A percentile compares a stretch with the other conserved stretches of the same genome.
These are phyloP conservation scores for Trichosporon coremiiforme DNA, from an alignment of 1,284 basidiomycete genomes.

Conservation along the genomic window DNA sequence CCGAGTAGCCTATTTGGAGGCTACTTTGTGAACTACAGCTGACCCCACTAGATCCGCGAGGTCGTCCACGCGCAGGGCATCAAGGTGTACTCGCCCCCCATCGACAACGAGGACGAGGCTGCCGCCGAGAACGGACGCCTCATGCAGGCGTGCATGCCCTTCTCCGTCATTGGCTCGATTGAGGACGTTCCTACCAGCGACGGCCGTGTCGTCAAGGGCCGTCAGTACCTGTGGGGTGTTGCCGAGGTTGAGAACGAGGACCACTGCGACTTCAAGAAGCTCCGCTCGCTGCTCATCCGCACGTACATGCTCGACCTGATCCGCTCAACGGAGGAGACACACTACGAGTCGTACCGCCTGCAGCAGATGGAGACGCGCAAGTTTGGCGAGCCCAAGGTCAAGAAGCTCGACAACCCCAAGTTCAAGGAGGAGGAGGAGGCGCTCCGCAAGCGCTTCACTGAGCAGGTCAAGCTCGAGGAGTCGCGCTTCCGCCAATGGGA, in stretches of 20 bases:
- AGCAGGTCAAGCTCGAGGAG: conserved; percentile 99
- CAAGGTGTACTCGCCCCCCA: conserved; percentile 88
- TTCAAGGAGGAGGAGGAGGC: conserved; percentile 99
- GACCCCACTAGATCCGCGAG: conserved; percentile 71
- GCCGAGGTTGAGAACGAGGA: conserved; percentile 72
- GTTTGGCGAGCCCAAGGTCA: conserved; percentile 97
- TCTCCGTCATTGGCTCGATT: conserved; percentile 97
- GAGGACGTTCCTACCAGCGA: conserved; percentile 90
- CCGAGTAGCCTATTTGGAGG: too few relatives aligned
- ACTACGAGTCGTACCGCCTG: conserved; percentile 98
- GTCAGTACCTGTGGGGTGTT: conserved; percentile 99
- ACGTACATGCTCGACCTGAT: conserved; percentile 99
- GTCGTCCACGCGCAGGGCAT: conserved; percentile 90
- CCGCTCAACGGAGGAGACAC: conserved; percentile 90
- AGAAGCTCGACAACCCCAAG: conserved; percentile 99
- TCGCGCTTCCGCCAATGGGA: conserved; percentile 98
- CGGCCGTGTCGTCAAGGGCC: conserved; percentile 91
- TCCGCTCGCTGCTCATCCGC: conserved; percentile 92
- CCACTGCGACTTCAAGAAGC: conserved; percentile 97
- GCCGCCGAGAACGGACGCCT: conserved; percentile 86
- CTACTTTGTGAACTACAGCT: conserved; percentile 2
- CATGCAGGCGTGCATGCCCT: conserved; percentile 86
- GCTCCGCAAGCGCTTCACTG: conserved; percentile 95
- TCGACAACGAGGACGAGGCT: conserved; percentile 86
- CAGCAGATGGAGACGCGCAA: conserved; percentile 99